These are phyloP conservation scores for Trichoderma arundinaceum DNA, from an alignment of 2,329 filamentous ascomycete genomes.

Conservation along the genomic window DNA sequence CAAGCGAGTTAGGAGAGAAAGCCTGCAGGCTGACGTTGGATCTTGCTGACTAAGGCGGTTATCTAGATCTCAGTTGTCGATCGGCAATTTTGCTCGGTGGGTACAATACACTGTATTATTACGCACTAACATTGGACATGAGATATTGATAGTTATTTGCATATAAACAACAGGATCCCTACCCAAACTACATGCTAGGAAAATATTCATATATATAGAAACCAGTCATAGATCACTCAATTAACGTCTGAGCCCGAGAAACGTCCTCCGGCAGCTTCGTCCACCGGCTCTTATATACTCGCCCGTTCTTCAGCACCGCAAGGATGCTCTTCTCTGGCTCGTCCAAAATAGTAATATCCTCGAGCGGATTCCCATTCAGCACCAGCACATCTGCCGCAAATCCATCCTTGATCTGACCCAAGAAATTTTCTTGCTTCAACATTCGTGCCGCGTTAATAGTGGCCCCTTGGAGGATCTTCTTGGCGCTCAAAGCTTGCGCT, in stretches of 20 bases:
- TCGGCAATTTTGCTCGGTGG: too few species aligned
- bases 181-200: too few species aligned
- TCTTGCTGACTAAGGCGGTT: constrained; percentile 8
- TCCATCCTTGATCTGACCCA: constrained; percentile 59
- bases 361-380: constrained; percentile 58
- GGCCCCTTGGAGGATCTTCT: constrained; percentile 40
- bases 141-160: too few species aligned
- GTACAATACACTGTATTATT: too few species aligned
- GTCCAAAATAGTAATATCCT: constrained; percentile 60
- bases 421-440: constrained; percentile 50
- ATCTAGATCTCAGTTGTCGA: neutral
- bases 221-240: neutral
- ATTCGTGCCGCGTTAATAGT: constrained; percentile 57
- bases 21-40: constrained; percentile 4
- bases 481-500: constrained; percentile 35
- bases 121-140: too few species aligned
- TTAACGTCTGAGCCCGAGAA: neutral
- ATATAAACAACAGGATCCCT: too few species aligned
- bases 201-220: too few species aligned
- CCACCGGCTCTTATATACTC: constrained; percentile 44
- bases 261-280: constrained; percentile 33
- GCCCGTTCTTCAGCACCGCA: constrained; percentile 60
- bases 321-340: constrained; percentile 54
- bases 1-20: neutral
- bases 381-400: constrained; percentile 61